phyloP scores from a whole-genome alignment of 257 asterid genomes.

The Przewalskia tangutica region DNA sequence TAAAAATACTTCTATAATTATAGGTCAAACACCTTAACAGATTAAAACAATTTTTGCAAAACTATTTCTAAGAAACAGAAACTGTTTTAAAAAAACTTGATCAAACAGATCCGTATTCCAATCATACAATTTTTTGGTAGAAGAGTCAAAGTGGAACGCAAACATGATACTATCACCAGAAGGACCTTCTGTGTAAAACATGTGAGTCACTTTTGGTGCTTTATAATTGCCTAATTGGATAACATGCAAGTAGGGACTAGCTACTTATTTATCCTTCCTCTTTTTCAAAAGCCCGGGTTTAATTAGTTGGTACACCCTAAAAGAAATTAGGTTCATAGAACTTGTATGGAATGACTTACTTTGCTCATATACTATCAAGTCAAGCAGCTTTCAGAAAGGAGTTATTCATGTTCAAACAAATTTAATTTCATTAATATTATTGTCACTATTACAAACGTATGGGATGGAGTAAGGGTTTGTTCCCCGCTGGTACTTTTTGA shows the following conservation, averaged over 20 bases:
- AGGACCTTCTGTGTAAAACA: not conserved
- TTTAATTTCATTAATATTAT: not conserved
- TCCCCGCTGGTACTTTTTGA: not conserved
- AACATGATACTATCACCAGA: not conserved
- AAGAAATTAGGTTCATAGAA: not conserved
- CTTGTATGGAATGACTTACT: not conserved
- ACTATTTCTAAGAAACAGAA: too few relatives aligned
- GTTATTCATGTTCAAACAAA: not conserved
- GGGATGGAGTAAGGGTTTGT: not conserved
- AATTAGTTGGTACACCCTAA: not conserved
- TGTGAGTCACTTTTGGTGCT: not conserved
- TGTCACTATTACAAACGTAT: not conserved
- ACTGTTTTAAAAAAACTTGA: too few relatives aligned
- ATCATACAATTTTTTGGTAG: not conserved
- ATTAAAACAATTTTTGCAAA: too few relatives aligned
- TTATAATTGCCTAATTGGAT: not conserved
- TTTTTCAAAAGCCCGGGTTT: not conserved
- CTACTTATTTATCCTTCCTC: not conserved
- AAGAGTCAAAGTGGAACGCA: not conserved
- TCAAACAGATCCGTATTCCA: too few relatives aligned
- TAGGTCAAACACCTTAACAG: too few relatives aligned
- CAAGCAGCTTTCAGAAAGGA: not conserved
- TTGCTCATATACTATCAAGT: not conserved
- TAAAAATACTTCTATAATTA: too few relatives aligned
- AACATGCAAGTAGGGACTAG: not conserved